Percentiles rank a stretch among this genome's conserved stretches.
Conservation (phyloP, 148 eudicot genomes). For the Amaranthus cruentus region DNA sequence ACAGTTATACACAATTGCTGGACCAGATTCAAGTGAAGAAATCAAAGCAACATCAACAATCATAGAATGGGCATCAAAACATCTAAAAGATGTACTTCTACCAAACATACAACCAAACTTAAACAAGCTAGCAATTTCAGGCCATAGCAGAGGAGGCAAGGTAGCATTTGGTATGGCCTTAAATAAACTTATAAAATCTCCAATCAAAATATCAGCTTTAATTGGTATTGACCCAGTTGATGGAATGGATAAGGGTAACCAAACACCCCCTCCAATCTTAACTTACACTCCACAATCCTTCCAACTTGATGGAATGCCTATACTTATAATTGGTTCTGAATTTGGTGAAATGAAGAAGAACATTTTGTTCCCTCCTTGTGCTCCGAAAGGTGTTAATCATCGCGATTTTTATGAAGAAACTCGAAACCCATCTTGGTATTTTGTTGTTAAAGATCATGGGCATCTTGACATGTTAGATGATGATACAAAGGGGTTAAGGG, state of each 20-base stretch:
- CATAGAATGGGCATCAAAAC: constrained; percentile 58
- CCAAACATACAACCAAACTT: constrained; percentile 36
- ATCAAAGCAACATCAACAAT: constrained; percentile 43
- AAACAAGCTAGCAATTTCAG: constrained; percentile 49
- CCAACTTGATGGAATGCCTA: constrained; percentile 38
- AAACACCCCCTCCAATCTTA: constrained; percentile 63
- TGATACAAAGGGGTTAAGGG: constrained; percentile 57
- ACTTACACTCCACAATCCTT: constrained; percentile 60
- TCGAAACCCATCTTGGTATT: constrained; percentile 50
- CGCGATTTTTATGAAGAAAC: constrained; percentile 61
- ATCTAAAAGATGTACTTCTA: constrained; percentile 46
- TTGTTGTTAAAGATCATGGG: constrained; percentile 64
- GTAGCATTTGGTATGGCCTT: constrained; percentile 63
- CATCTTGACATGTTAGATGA: constrained; percentile 79
- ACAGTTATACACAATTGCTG: constrained; percentile 56
- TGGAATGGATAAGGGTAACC: constrained; percentile 61
- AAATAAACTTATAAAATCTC: constrained; percentile 11
- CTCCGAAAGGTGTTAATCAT: constrained; percentile 83
- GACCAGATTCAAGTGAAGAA: constrained; percentile 62
- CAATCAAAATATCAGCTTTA: constrained; percentile 47
- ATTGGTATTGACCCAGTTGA: constrained; percentile 89
- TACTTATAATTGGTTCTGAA: constrained; percentile 59
- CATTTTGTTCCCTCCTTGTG: constrained; percentile 68
- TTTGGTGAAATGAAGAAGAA: constrained; percentile 53
- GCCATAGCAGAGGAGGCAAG: constrained; percentile 88